Percentiles rank a stretch among this genome's conserved stretches.
These are phyloP conservation scores for Cladosporium sp. DNA, from an alignment of 2,329 filamentous ascomycete genomes.

Conservation along the genomic window DNA sequence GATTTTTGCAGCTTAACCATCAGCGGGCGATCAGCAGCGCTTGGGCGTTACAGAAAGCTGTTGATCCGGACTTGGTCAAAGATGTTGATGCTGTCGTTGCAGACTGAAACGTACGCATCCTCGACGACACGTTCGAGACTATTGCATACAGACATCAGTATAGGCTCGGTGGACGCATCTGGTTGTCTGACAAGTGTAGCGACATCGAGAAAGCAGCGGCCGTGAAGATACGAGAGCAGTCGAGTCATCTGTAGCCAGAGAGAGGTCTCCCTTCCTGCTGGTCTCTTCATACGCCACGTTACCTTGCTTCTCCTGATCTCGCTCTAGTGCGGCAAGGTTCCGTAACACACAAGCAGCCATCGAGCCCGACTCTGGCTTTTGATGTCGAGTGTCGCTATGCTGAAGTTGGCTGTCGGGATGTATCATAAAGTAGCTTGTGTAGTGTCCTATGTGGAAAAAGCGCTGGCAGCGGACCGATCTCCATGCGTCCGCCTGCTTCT, in stretches of 20 bases:
- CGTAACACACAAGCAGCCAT: neutral
- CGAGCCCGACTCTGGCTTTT: neutral
- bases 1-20: constrained; percentile 17
- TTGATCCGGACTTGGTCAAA: constrained; percentile 18
- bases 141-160: neutral
- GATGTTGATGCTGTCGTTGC: constrained; percentile 16
- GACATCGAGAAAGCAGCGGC: neutral
- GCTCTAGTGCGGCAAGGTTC: neutral
- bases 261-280: neutral
- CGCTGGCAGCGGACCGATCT: constrained; percentile 5
- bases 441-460: neutral
- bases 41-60: constrained; percentile 14
- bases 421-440: constrained; percentile 1
- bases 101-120: constrained; percentile 12
- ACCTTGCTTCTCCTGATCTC: neutral
- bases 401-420: neutral
- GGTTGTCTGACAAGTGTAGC: constrained; percentile 1
- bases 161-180: neutral
- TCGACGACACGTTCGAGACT: constrained; percentile 11
- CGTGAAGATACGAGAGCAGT: constrained; percentile 1
- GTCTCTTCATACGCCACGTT: neutral
- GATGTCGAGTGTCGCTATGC: neutral
- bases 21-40: constrained; percentile 9
- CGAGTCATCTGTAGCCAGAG: constrained; percentile 9
- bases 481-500: no score